A percentile compares a stretch with the other conserved stretches of the same genome.
Evolutionary conservation across 306 rosid genomes (phyloP).

Genomic region (Malus sieversii): DNA sequence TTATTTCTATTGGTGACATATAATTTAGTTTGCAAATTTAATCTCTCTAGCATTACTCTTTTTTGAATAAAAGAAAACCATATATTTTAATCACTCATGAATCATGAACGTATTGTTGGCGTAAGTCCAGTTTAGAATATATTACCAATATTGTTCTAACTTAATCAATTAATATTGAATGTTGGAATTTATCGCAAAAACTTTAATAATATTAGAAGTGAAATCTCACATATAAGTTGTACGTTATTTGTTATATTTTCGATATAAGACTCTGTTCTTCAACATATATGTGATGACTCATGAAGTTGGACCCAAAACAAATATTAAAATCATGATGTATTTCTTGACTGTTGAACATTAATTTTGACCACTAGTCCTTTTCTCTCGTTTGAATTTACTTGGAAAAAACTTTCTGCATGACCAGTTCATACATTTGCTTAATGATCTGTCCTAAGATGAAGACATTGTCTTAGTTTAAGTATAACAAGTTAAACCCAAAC

Average conservation of each 20-base stretch:
- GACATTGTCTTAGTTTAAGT: not conserved
- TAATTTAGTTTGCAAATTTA: too few relatives aligned
- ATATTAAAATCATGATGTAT: not conserved
- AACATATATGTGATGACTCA: not conserved
- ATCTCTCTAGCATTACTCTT: too few relatives aligned
- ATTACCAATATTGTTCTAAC: not conserved
- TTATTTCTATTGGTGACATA: too few relatives aligned
- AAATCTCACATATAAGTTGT: not conserved
- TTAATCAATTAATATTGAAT: too few relatives aligned
- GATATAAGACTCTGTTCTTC: not conserved
- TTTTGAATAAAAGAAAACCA: not conserved
- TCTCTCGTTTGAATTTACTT: not conserved
- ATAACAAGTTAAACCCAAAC: not conserved
- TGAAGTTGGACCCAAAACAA: not conserved
- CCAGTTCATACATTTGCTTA: not conserved
- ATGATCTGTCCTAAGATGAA: not conserved
- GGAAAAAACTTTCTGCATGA: not conserved
- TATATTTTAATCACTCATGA: not conserved
- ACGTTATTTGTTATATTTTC: not conserved
- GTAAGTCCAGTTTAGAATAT: not conserved
- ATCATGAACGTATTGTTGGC: not conserved
- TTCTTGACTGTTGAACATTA: not conserved
- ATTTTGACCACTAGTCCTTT: not conserved
- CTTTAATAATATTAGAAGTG: not conserved
- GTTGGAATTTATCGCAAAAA: not conserved